These are phyloP conservation scores for Geranomyces michiganensis DNA, from an alignment of 192 early-diverging fungal species.

Conservation along the genomic window DNA sequence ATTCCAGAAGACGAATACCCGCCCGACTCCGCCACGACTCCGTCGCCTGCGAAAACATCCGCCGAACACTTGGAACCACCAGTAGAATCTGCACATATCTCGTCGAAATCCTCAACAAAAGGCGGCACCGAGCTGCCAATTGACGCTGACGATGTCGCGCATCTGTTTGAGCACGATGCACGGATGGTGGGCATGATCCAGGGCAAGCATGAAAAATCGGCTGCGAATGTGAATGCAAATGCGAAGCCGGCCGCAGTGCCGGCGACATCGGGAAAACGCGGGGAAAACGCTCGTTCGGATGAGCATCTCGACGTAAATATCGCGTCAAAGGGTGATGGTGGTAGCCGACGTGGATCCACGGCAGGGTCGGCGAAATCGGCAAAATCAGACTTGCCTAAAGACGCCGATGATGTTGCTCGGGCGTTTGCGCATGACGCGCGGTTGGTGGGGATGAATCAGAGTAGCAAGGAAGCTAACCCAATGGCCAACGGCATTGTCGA, in stretches of 20 bases:
- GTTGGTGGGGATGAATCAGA: slow-evolving; percentile 33
- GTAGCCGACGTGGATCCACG: no score
- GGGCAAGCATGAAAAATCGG: slow-evolving; percentile 3
- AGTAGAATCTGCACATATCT: not conserved
- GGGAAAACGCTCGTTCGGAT: not conserved
- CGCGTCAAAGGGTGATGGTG: not conserved
- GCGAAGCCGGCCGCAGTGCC: not conserved
- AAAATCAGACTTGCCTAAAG: slow-evolving; percentile 25
- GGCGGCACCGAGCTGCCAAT: slow-evolving; percentile 27
- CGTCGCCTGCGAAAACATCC: not conserved
- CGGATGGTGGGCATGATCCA: slow-evolving; percentile 25
- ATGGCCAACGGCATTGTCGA: slow-evolving; percentile 23
- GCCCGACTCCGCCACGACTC: not conserved
- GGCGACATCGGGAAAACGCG: not conserved
- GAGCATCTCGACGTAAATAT: not conserved
- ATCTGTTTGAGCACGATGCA: slow-evolving; percentile 23
- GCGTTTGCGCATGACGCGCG: slow-evolving; percentile 26
- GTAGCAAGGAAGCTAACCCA: slow-evolving; percentile 10
- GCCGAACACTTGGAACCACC: slow-evolving; percentile 8
- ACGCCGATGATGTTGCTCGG: slow-evolving; percentile 29
- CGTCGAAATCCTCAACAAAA: not conserved
- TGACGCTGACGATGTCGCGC: slow-evolving; percentile 31
- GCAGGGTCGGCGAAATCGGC: not conserved
- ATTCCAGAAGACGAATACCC: slow-evolving; percentile 35
- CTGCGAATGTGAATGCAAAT: not conserved